Evolutionary conservation across 2,329 filamentous ascomycete species (phyloP).

Genomic region (Botrytis byssoidea): DNA sequence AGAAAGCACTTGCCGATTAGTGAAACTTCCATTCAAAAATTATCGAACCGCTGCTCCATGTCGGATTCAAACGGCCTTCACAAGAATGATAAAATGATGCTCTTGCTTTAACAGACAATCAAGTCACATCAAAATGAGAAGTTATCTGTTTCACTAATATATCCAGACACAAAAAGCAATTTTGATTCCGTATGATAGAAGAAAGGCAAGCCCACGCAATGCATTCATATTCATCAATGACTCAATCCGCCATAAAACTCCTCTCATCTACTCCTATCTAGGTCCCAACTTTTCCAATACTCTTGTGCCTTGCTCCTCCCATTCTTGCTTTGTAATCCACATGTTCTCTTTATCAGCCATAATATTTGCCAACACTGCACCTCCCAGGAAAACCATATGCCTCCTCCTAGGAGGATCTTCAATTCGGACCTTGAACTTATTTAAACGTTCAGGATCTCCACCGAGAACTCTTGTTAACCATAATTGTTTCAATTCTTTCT

Average conservation of each 20-base stretch:
- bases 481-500: slow-evolving; percentile 98
- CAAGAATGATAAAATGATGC: background rate
- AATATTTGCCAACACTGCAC: slow-evolving; percentile 94
- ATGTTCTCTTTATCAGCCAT: slow-evolving; percentile 99
- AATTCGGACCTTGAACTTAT: slow-evolving; percentile 99
- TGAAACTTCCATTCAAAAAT: too few relatives aligned
- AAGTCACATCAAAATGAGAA: background rate
- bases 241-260: slow-evolving; percentile 12
- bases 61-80: background rate
- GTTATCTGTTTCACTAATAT: slow-evolving; percentile 26
- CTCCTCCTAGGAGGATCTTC: slow-evolving; percentile 93
- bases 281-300: slow-evolving; percentile 91
- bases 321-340: slow-evolving; percentile 98
- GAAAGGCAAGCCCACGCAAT: slow-evolving; percentile 8
- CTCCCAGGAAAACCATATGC: slow-evolving; percentile 99
- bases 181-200: slow-evolving; percentile 8
- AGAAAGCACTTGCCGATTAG: background rate
- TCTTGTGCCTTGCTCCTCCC: slow-evolving; percentile 85
- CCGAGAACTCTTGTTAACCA: slow-evolving; percentile 91
- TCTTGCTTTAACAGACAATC: background rate
- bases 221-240: slow-evolving; percentile 16
- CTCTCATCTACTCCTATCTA: slow-evolving; percentile 50
- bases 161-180: background rate
- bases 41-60: background rate
- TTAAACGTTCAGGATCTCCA: slow-evolving; percentile 88